A percentile compares a stretch with the other conserved stretches of the same genome.
These are phyloP conservation scores for Cotoneaster glaucophyllus DNA, from an alignment of 306 rosid genomes.

Conservation along the genomic window DNA sequence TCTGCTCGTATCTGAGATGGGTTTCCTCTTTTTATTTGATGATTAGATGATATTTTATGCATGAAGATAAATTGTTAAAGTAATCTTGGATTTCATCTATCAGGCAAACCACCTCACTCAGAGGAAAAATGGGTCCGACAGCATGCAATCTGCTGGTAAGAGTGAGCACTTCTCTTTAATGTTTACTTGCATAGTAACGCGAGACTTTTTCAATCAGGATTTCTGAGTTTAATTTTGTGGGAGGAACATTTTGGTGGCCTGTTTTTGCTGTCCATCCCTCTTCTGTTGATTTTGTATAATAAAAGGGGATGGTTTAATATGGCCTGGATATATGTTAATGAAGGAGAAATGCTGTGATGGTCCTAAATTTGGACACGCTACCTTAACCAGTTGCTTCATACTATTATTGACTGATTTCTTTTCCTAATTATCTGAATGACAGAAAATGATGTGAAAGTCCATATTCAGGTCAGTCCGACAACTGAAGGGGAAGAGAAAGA, in stretches of 20 bases:
- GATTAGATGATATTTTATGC: background rate
- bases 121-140: constrained; percentile 6
- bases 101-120: constrained; percentile 16
- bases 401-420: background rate
- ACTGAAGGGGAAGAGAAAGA: constrained; percentile 7
- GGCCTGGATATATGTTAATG: background rate
- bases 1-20: background rate
- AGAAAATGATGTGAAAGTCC: constrained; percentile 5
- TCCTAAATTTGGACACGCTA: background rate
- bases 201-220: background rate
- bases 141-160: constrained; percentile 20
- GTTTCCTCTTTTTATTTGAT: background rate
- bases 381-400: background rate
- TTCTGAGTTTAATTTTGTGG: background rate
- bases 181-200: too few relatives aligned
- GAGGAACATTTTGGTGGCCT: background rate
- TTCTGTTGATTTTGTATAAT: background rate
- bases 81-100: background rate
- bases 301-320: background rate
- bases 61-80: background rate
- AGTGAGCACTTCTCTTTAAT: background rate
- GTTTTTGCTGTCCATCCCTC: background rate
- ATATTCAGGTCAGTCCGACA: constrained; percentile 2
- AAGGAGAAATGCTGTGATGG: background rate
- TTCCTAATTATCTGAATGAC: background rate